Conservation (phyloP, 805 yeast genomes). For the Candida easanensis region DNA sequence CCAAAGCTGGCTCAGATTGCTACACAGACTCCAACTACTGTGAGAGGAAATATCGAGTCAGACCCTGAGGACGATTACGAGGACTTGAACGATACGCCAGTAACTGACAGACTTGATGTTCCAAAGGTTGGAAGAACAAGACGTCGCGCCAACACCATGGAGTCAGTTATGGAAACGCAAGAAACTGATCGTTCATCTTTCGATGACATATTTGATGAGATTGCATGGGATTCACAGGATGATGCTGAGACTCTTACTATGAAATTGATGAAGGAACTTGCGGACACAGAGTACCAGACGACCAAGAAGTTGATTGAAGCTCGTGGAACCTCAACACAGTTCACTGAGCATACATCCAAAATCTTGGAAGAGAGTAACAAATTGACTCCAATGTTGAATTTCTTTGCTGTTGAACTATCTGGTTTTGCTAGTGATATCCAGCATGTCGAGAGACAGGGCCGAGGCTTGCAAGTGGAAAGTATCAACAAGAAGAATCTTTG, state of each 20-base stretch:
- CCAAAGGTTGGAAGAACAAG: conserved; percentile 12
- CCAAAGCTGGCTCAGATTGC: conserved; percentile 1
- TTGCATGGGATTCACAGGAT: conserved; percentile 73
- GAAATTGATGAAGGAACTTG: conserved; percentile 57
- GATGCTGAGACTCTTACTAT: conserved; percentile 56
- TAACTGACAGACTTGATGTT: conserved; percentile 7
- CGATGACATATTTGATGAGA: conserved; percentile 71
- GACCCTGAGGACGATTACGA: conserved; percentile 23
- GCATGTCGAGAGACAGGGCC: conserved; percentile 68
- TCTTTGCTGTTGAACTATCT: conserved; percentile 58
- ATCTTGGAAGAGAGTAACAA: conserved; percentile 53
- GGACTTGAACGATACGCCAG: conserved; percentile 15
- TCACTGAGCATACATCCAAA: conserved; percentile 40
- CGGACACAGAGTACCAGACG: conserved; percentile 58
- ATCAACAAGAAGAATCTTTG: conserved; percentile 76
- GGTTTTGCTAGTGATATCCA: conserved; percentile 67
- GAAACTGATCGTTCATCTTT: conserved; percentile 29
- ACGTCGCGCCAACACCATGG: conserved; percentile 28
- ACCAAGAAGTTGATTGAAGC: conserved; percentile 53
- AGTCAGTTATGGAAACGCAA: conserved; percentile 33
- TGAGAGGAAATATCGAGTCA: conserved; percentile 13
- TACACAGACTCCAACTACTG: conserved; percentile 17
- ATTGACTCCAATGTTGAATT: conserved; percentile 51
- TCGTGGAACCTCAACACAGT: conserved; percentile 40
- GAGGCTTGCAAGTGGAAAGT: conserved; percentile 80